Base-by-base conservation (phyloP, 192 early-diverging fungal genomes). In the Anaeromyces robustus region DNA sequence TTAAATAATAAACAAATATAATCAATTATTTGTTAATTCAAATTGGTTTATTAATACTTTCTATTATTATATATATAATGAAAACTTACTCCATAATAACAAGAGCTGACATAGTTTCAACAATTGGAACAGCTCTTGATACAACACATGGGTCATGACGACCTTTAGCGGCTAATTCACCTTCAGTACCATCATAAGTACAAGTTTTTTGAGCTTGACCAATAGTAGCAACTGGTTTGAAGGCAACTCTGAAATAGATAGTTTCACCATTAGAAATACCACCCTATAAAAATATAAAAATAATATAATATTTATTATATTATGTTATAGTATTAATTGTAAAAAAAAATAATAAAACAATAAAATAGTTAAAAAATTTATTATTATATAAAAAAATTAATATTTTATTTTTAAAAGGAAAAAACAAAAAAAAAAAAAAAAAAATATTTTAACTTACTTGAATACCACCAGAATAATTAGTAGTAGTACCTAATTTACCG, bases 141-240 rank as follows among this genome's bases (percentile, higher is more conserved):
- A 98, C 92, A 12, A 99, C 97, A 78, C 94, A 99, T 29, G 97
- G 97, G 83, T 99, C 97, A 85, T 99, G 97, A 34, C 97, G 87
- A 41, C 97, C 97, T 39, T 97, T 93, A 2, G 97, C 94, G 5
- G 92, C 93, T 80, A 99, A 87, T 17, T 90, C 89, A 26, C 97
- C 97, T 28, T 85, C 86, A 5, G 84, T 83, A 81, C 97, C 97
- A 59, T 90, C 88, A 84, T 97, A 99, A 29, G 91, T 93, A 37
- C 95, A 91, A 0, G 97, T 99, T 77, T 85, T 83, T 85, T 99
- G 97, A 77, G 92, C 92, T 86, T 94, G 93, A 41, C 92, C 92
- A 80, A 99, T 99, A 5, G 97, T 99, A 29, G 97, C 97, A 9
- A 95, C 91, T 26, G 97, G 94, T 86, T 99, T 98, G 87, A 99